Evolutionary conservation across 1,139 yeast species (phyloP).

Genomic region (Kodamaea derodonti): DNA sequence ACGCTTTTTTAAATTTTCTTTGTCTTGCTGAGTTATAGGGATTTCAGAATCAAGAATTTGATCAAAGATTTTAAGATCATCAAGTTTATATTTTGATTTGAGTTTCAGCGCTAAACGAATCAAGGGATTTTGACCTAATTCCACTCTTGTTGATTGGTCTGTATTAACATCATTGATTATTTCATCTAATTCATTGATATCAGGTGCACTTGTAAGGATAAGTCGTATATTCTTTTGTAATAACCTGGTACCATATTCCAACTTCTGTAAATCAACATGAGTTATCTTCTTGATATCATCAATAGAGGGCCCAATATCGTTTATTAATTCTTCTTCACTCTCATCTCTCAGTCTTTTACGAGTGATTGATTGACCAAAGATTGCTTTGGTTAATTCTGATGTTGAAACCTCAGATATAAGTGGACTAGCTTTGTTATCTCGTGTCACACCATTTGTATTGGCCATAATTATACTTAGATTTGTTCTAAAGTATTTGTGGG

Average conservation of each 20-base stretch:
- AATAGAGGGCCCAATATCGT: not conserved
- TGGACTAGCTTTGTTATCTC: not conserved
- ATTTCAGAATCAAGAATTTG: conserved; percentile 31
- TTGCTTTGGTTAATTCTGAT: not conserved
- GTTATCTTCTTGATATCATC: conserved; percentile 17
- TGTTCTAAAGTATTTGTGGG: not conserved
- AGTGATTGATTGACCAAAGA: not conserved
- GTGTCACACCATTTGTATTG: conserved; percentile 8
- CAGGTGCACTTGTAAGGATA: conserved; percentile 55
- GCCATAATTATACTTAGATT: conserved; percentile 3
- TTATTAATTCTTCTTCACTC: not conserved
- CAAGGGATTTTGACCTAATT: conserved; percentile 51
- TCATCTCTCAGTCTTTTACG: conserved; percentile 1
- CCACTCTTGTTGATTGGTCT: conserved; percentile 39
- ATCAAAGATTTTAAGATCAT: conserved; percentile 47
- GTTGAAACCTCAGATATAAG: not conserved
- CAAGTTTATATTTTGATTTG: conserved; percentile 49
- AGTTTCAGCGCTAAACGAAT: conserved; percentile 57
- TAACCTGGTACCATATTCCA: conserved; percentile 39
- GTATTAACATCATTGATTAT: conserved; percentile 22
- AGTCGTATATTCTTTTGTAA: conserved; percentile 51
- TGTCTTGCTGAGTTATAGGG: conserved; percentile 11
- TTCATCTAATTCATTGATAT: conserved; percentile 35
- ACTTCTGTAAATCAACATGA: conserved; percentile 35
- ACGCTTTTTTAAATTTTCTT: conserved; percentile 7